Percentiles rank a stretch among this genome's conserved stretches.
phyloP scores from a whole-genome alignment of 2,329 filamentous ascomycete species.

The Huntiella abstrusa region DNA sequence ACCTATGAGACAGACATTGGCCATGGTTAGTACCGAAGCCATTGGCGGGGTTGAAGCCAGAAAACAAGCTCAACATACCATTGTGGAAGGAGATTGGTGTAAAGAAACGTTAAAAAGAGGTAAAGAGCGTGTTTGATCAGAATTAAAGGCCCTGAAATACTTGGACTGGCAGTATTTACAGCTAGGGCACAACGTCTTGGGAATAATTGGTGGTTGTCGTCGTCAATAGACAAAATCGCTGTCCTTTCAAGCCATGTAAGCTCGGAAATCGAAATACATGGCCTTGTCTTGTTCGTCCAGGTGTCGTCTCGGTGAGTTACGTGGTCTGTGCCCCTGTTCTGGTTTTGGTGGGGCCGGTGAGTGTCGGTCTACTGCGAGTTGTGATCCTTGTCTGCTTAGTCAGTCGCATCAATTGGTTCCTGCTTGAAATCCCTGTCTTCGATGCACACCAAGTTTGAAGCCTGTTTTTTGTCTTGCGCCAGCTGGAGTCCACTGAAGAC shows the following conservation, averaged over 20 bases:
- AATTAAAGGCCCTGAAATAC: too few relatives aligned
- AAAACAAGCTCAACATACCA: slow-evolving; percentile 2
- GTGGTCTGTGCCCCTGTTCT: slow-evolving; percentile 7
- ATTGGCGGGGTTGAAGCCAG: background rate
- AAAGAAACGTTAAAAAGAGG: background rate
- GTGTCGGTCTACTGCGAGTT: too few relatives aligned
- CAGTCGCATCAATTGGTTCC: too few relatives aligned
- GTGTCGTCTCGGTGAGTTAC: slow-evolving; percentile 10
- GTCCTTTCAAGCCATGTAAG: slow-evolving; percentile 4
- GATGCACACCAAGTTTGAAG: too few relatives aligned
- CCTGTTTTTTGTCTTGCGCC: too few relatives aligned
- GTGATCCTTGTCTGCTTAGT: too few relatives aligned
- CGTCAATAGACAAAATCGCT: slow-evolving; percentile 1
- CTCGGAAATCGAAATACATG: slow-evolving; percentile 7
- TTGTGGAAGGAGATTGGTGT: background rate
- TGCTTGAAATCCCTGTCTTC: too few relatives aligned
- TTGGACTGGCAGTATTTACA: too few relatives aligned
- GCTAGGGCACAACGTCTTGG: too few relatives aligned
- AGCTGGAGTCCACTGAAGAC: too few relatives aligned
- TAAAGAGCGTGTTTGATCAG: background rate
- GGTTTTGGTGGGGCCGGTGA: slow-evolving; percentile 6
- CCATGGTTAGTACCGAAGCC: background rate
- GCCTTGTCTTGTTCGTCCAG: slow-evolving; percentile 11
- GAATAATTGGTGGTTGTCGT: background rate
- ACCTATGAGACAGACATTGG: slow-evolving; percentile 37